These are phyloP conservation scores for Pseudogymnoascus sp. DNA, from an alignment of 2,329 filamentous ascomycete genomes.

Conservation along the genomic window DNA sequence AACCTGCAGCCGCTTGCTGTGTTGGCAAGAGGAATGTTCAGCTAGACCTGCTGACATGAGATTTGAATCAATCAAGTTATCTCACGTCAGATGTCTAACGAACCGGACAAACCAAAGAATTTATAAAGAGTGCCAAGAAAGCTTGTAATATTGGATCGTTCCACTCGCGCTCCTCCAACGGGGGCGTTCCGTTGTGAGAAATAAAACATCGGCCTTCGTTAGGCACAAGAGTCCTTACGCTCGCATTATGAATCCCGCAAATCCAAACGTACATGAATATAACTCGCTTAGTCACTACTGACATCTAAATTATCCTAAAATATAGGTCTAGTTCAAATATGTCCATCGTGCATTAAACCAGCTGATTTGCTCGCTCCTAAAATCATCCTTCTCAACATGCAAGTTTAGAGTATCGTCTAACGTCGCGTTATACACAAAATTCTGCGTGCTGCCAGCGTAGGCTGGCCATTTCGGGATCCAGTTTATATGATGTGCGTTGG, in stretches of 20 bases:
- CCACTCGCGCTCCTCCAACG: not conserved
- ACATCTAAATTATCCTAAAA: not conserved
- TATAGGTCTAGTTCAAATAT: conserved; percentile 25
- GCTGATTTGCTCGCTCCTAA: not conserved
- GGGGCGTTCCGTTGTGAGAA: too few relatives aligned
- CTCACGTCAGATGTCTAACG: not conserved
- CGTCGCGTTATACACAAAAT: conserved; percentile 12
- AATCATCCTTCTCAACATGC: conserved; percentile 10
- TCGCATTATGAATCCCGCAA: not conserved
- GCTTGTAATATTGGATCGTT: not conserved
- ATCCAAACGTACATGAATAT: not conserved
- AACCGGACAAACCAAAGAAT: not conserved
- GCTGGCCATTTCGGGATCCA: conserved; percentile 8
- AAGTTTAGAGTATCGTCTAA: conserved; percentile 8
- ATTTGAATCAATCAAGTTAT: not conserved
- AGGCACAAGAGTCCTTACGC: not conserved
- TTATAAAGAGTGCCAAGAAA: not conserved
- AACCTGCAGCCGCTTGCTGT: not conserved
- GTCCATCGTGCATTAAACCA: conserved; percentile 39
- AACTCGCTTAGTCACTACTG: not conserved
- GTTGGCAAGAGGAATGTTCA: not conserved
- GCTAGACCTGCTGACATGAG: not conserved
- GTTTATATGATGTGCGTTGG: conserved; percentile 9
- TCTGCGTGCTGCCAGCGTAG: not conserved
- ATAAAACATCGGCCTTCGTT: not conserved